phyloP scores from a whole-genome alignment of 805 yeast genomes.

The Ogataea chonburiensis region DNA sequence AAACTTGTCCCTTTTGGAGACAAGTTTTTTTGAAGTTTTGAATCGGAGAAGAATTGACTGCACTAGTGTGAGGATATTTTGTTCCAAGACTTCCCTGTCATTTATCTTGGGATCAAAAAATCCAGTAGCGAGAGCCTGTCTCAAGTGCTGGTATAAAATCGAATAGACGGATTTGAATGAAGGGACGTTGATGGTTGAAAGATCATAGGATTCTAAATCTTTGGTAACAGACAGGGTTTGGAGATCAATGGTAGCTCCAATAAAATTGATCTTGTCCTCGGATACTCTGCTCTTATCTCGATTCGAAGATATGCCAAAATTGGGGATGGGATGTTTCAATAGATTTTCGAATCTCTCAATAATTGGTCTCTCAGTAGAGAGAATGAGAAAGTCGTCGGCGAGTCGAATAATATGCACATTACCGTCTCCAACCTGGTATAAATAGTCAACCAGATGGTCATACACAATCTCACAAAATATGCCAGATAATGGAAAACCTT shows the following conservation, averaged over 20 bases:
- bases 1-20: constrained; percentile 13
- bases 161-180: constrained; percentile 26
- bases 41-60: constrained; percentile 21
- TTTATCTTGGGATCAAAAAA: constrained; percentile 28
- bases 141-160: constrained; percentile 28
- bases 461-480: constrained; percentile 72
- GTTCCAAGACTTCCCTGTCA: constrained; percentile 19
- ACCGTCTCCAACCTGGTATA: constrained; percentile 23
- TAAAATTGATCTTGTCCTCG: constrained; percentile 34
- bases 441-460: constrained; percentile 52
- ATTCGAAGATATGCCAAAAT: constrained; percentile 43
- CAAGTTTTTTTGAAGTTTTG: constrained; percentile 18
- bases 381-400: constrained; percentile 84
- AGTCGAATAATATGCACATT: constrained; percentile 50
- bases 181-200: constrained; percentile 7
- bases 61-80: constrained; percentile 19
- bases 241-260: constrained; percentile 42
- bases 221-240: constrained; percentile 38
- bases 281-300: constrained; percentile 37
- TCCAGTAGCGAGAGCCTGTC: constrained; percentile 34
- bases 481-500: constrained; percentile 78
- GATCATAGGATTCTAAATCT: constrained; percentile 22
- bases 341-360: constrained; percentile 33
- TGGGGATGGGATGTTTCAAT: constrained; percentile 39
- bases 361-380: constrained; percentile 43